Evolutionary conservation across 306 rosid genomes (phyloP).

Genomic region (Rubus idaeus): DNA sequence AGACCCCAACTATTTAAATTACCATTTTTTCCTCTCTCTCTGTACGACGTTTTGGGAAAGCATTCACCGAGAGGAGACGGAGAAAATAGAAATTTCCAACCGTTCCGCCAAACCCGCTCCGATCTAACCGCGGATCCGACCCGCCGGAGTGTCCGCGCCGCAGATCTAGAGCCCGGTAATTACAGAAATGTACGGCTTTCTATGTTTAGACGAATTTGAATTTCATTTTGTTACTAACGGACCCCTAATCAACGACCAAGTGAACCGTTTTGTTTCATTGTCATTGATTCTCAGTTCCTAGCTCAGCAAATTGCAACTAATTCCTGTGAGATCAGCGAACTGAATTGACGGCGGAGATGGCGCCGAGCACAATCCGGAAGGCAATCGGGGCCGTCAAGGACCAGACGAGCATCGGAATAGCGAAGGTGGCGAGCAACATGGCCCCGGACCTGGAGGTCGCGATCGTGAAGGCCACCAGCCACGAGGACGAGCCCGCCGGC

Average conservation of each 20-base stretch:
- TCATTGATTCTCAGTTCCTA: slow-evolving; percentile 8
- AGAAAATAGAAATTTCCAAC: slow-evolving; percentile 3
- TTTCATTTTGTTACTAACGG: background rate
- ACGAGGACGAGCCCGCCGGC: slow-evolving; percentile 89
- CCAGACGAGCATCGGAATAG: slow-evolving; percentile 97
- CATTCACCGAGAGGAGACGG: background rate
- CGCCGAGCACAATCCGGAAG: slow-evolving; percentile 91
- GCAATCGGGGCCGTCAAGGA: slow-evolving; percentile 99
- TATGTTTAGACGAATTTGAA: slow-evolving; percentile 4
- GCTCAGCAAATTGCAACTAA: slow-evolving; percentile 6
- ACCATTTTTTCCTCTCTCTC: background rate
- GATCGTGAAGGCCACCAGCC: slow-evolving; percentile 88
- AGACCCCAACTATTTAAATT: slow-evolving; percentile 17
- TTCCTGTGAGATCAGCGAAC: background rate
- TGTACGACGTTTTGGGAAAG: background rate
- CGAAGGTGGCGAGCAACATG: slow-evolving; percentile 86
- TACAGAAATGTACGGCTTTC: slow-evolving; percentile 15
- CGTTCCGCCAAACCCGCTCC: slow-evolving; percentile 1
- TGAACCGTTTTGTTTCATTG: background rate
- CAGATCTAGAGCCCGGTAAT: slow-evolving; percentile 48
- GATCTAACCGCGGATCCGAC: slow-evolving; percentile 15
- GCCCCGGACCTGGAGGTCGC: slow-evolving; percentile 99
- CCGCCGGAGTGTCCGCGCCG: slow-evolving; percentile 15
- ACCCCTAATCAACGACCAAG: background rate
- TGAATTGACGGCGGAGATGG: slow-evolving; percentile 45